Base-by-base conservation (phyloP, 2,329 filamentous ascomycete species). In the Pseudogymnoascus sp. region DNA sequence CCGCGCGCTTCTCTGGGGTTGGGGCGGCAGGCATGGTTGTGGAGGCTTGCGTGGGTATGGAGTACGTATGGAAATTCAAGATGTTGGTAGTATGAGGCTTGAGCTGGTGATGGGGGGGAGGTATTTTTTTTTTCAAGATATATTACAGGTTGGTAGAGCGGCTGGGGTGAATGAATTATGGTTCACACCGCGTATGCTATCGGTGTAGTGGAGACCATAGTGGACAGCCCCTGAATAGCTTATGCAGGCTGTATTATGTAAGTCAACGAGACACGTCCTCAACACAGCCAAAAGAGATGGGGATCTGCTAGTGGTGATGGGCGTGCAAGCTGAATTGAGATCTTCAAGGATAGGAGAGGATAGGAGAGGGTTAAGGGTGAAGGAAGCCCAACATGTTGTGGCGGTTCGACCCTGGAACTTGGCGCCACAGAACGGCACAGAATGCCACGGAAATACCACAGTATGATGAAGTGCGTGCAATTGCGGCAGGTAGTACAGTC, bases 281-380 rank as follows among this genome's bases (percentile, higher is more conserved):
- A 56, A 56, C 49, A 34, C 9, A 14, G 28, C 49, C n/a, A 36
- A 56, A 56, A 56, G 28, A 8, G 49, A 56, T 9, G 49, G 49
- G 28, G 49, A 56, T 56, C 49, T 34, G 49, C 49, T 8, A 21
- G 49, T 12, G 9, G 49, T 25, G 49, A 56, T 56, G 49, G 9
- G 49, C n/a, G 49, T 56, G 40, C 8, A 18, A 56, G 49, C 49
- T 56, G 49, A 56, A 56, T 56, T 56, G 49, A 56, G 49, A 56
- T 56, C 49, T 56, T 56, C 49, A 56, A 34, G 49, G 49, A 56
- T 34, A 23, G 21, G 21, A 23, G 21, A 34, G 49, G 49, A 56
- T 34, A 56, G n/a, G 49, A 7, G 49, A 31, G n/a, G 14, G 23
- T 18, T 12, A 18, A 23, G 21, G 11, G 46, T 31, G 23, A 16